phyloP scores from a whole-genome alignment of 2,329 filamentous ascomycete species.

The Diaporthe aspalathi region DNA sequence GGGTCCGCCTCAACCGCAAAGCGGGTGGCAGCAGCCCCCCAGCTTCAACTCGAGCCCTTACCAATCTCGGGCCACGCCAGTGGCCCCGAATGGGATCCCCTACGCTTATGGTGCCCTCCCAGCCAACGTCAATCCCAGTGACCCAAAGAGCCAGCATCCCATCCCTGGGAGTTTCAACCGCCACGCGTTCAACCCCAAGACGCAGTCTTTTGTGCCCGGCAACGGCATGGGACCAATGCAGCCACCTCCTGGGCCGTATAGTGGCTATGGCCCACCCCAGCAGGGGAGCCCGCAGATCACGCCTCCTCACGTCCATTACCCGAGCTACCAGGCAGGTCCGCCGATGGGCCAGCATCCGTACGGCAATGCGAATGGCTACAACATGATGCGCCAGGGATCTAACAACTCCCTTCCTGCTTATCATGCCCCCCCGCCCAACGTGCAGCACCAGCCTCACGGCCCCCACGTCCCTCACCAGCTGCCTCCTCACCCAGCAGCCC shows the following conservation, averaged over 20 bases:
- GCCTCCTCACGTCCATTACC: slow-evolving; percentile 62
- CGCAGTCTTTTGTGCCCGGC: slow-evolving; percentile 87
- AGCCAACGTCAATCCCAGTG: slow-evolving; percentile 74
- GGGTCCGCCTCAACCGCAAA: slow-evolving; percentile 47
- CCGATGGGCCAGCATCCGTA: slow-evolving; percentile 55
- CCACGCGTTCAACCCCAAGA: slow-evolving; percentile 93
- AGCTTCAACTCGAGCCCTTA: slow-evolving; percentile 47
- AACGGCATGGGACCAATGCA: slow-evolving; percentile 62
- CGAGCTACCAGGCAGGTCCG: slow-evolving; percentile 58
- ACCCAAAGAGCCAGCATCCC: slow-evolving; percentile 81
- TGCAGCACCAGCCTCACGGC: slow-evolving; percentile 40
- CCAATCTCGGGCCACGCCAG: slow-evolving; percentile 44
- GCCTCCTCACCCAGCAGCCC: slow-evolving; percentile 43
- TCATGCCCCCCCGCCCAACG: slow-evolving; percentile 52
- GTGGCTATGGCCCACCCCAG: slow-evolving; percentile 61
- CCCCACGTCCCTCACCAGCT: slow-evolving; percentile 57
- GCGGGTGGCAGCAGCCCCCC: slow-evolving; percentile 49
- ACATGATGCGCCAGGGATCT: slow-evolving; percentile 68
- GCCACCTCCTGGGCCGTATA: slow-evolving; percentile 60
- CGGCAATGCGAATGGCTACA: slow-evolving; percentile 56
- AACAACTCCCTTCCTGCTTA: slow-evolving; percentile 66
- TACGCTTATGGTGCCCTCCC: slow-evolving; percentile 87
- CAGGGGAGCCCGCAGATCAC: slow-evolving; percentile 66
- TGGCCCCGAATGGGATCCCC: slow-evolving; percentile 55
- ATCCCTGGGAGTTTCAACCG: slow-evolving; percentile 82